phyloP scores from a whole-genome alignment of 1,284 basidiomycete species.

The Salmacisia buchloeana region DNA sequence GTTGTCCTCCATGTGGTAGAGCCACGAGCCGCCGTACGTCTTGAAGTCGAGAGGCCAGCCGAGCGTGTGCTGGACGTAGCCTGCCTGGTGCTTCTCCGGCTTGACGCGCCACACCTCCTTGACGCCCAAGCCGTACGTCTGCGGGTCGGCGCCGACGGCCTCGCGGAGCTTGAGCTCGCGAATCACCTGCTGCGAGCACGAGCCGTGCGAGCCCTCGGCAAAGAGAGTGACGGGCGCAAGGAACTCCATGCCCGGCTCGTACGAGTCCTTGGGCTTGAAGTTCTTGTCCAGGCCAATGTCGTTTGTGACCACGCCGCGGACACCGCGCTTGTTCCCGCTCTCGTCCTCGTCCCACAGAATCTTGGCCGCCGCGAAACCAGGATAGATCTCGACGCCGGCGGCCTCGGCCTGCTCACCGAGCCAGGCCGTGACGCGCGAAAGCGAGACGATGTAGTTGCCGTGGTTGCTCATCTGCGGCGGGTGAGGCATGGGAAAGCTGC shows the following conservation, averaged over 20 bases:
- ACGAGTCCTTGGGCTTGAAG: slow-evolving; percentile 74
- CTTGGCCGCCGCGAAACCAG: slow-evolving; percentile 87
- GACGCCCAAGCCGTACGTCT: slow-evolving; percentile 92
- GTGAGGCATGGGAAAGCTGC: slow-evolving; percentile 80
- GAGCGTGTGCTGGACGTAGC: slow-evolving; percentile 84
- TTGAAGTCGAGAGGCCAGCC: slow-evolving; percentile 82
- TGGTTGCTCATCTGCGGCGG: slow-evolving; percentile 95
- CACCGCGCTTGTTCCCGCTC: slow-evolving; percentile 57
- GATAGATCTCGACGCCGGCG: slow-evolving; percentile 90
- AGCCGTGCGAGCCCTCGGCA: slow-evolving; percentile 92
- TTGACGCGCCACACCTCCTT: slow-evolving; percentile 97
- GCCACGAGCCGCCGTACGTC: slow-evolving; percentile 90
- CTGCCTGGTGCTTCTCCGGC: slow-evolving; percentile 69
- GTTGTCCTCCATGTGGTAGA: slow-evolving; percentile 92
- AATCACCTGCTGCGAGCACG: slow-evolving; percentile 76
- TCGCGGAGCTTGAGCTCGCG: slow-evolving; percentile 73
- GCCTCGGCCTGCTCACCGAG: slow-evolving; percentile 81
- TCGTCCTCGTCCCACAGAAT: slow-evolving; percentile 68
- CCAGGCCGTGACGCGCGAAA: slow-evolving; percentile 85
- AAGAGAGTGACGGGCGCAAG: slow-evolving; percentile 88
- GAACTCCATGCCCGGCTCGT: slow-evolving; percentile 97
- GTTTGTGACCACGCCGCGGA: slow-evolving; percentile 84
- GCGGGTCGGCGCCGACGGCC: slow-evolving; percentile 64
- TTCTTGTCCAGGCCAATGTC: slow-evolving; percentile 85
- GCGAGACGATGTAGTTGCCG: slow-evolving; percentile 87